A percentile compares a stretch with the other conserved stretches of the same genome.
Conservation (phyloP, 2,329 filamentous ascomycete genomes). For the Aspergillus sp. region DNA sequence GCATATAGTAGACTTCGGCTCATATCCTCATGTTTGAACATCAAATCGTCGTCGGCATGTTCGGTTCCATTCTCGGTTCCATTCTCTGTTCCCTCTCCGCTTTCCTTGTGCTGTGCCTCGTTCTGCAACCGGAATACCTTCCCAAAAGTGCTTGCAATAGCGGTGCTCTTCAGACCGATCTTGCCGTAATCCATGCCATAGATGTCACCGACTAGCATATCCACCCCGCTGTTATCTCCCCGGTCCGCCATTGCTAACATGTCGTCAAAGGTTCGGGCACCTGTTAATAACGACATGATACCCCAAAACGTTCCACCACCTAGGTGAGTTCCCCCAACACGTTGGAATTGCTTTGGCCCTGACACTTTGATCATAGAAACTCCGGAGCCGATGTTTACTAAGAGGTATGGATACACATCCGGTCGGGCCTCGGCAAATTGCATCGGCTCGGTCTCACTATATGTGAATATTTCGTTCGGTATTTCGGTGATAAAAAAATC, state of each 20-base stretch:
- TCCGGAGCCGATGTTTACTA: conserved; percentile 97
- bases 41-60: conserved; percentile 32
- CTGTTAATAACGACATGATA: conserved; percentile 83
- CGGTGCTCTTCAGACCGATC: conserved; percentile 91
- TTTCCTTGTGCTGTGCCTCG: conserved; percentile 77
- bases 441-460: conserved; percentile 88
- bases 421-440: conserved; percentile 73
- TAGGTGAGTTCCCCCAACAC: conserved; percentile 90
- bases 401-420: conserved; percentile 93
- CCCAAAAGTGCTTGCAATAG: conserved; percentile 94
- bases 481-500: conserved; percentile 99
- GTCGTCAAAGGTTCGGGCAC: conserved; percentile 93
- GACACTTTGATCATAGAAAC: conserved; percentile 98
- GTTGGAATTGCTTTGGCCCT: conserved; percentile 79
- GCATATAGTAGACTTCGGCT: conserved; percentile 90
- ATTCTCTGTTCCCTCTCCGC: conserved; percentile 59
- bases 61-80: conserved; percentile 52
- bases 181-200: conserved; percentile 95
- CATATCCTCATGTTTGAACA: conserved; percentile 81
- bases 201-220: conserved; percentile 97
- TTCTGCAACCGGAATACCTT: conserved; percentile 95
- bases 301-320: conserved; percentile 99
- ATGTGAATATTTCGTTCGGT: conserved; percentile 94
- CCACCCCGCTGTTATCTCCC: conserved; percentile 89
- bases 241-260: conserved; percentile 90